Percentiles rank a stretch among this genome's conserved stretches.
Evolutionary conservation across 306 rosid genomes (phyloP).

Genomic region (Rosa lucieae): DNA sequence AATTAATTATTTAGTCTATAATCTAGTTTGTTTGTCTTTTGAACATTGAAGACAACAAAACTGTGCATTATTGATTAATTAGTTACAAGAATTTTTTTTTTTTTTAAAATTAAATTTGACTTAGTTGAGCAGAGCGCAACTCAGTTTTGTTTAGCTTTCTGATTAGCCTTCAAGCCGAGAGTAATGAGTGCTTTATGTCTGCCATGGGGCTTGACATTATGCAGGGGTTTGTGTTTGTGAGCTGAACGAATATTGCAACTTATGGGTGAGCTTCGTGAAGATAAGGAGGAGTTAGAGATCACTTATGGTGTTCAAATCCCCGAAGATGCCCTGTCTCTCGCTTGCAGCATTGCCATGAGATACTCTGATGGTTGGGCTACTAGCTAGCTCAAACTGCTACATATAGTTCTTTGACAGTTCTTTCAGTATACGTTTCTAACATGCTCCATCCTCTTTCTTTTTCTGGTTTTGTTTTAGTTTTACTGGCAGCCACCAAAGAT

Average conservation of each 20-base stretch:
- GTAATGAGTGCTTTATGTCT: background rate
- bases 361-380: background rate
- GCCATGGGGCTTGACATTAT: background rate
- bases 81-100: background rate
- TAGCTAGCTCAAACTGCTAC: background rate
- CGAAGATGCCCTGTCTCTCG: background rate
- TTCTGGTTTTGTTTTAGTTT: background rate
- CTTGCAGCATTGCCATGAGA: constrained; percentile 5
- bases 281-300: background rate
- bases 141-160: background rate
- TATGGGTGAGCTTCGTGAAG: background rate
- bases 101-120: background rate
- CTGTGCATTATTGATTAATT: background rate
- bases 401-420: background rate
- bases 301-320: constrained; percentile 2
- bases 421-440: background rate
- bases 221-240: background rate
- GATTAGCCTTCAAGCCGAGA: background rate
- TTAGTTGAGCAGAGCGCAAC: background rate
- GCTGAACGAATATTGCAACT: background rate
- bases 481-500: background rate
- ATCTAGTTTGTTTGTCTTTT: background rate
- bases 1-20: background rate
- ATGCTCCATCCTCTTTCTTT: background rate
- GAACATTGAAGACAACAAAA: background rate